phyloP scores from a whole-genome alignment of 805 yeast species.

The Yarrowia divulgata region DNA sequence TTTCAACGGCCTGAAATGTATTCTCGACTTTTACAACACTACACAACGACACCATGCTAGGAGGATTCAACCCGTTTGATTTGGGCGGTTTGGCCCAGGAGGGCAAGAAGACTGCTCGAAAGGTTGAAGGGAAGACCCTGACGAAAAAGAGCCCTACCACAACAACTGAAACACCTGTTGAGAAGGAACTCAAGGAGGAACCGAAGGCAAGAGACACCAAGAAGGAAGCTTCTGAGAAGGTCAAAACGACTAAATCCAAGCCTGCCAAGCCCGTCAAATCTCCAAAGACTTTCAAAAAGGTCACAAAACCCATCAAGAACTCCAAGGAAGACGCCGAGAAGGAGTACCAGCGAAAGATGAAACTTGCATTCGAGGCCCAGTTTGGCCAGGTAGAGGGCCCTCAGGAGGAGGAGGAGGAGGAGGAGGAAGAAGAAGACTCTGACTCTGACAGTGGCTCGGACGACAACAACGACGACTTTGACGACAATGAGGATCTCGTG shows the following conservation, averaged over 20 bases:
- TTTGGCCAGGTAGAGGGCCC: conserved; percentile 44
- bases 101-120: not conserved
- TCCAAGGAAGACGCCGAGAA: conserved; percentile 39
- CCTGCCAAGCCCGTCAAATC: not conserved
- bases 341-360: conserved; percentile 43
- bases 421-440: conserved; percentile 5
- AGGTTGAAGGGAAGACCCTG: too few species aligned
- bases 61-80: conserved; percentile 38
- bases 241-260: not conserved
- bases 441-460: conserved; percentile 38
- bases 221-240: not conserved
- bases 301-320: conserved; percentile 5
- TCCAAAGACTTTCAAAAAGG: not conserved
- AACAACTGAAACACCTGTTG: not conserved
- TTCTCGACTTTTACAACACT: not conserved
- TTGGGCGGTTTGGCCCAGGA: conserved; percentile 3
- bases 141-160: not conserved
- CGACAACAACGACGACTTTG: conserved; percentile 43
- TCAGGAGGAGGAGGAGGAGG: conserved; percentile 27
- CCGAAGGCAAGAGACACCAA: not conserved
- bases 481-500: conserved; percentile 43
- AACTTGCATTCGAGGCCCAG: conserved; percentile 50
- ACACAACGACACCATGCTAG: conserved; percentile 28
- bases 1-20: conserved; percentile 27
- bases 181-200: conserved; percentile 1